These are phyloP conservation scores for Mollisiaceae sp. DNA, from an alignment of 2,329 filamentous ascomycete species.

Conservation along the genomic window DNA sequence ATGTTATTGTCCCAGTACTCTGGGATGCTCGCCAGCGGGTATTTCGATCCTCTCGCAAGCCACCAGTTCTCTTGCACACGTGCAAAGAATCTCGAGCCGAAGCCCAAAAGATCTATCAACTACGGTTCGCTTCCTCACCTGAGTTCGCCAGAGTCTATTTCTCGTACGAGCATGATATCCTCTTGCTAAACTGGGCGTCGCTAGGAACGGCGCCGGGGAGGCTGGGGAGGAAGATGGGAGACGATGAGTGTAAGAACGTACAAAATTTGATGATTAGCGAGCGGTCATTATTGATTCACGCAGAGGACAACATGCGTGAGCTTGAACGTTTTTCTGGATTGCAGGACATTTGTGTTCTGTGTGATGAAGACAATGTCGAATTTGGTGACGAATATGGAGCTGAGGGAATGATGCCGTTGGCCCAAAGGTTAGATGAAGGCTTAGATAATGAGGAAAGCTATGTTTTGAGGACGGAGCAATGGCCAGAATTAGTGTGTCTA, in stretches of 20 bases:
- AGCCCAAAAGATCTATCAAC: conserved; percentile 18
- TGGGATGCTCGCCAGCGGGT: conserved; percentile 14
- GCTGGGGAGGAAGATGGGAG: conserved; percentile 16
- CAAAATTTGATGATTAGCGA: conserved; percentile 19
- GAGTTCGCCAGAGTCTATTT: conserved; percentile 21
- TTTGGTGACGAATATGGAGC: conserved; percentile 19
- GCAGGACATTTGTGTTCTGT: conserved; percentile 13
- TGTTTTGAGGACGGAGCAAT: not conserved
- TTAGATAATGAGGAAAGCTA: not conserved
- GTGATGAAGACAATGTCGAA: conserved; percentile 15
- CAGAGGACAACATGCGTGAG: conserved; percentile 14
- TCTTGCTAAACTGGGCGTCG: conserved; percentile 11
- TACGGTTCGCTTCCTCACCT: conserved; percentile 17
- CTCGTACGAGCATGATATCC: conserved; percentile 12
- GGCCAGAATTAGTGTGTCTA: conserved; percentile 23
- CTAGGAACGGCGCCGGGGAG: conserved; percentile 15
- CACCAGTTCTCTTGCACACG: conserved; percentile 13
- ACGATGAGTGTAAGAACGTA: conserved; percentile 10
- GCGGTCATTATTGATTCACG: conserved; percentile 13
- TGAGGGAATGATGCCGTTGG: conserved; percentile 13
- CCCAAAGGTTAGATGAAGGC: not conserved
- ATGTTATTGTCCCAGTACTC: conserved; percentile 10
- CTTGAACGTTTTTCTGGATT: conserved; percentile 15
- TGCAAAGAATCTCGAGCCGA: conserved; percentile 18
- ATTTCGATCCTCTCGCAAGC: conserved; percentile 15